Evolutionary conservation across 805 yeast genomes (phyloP).

Genomic region (Candida chauliodis): DNA sequence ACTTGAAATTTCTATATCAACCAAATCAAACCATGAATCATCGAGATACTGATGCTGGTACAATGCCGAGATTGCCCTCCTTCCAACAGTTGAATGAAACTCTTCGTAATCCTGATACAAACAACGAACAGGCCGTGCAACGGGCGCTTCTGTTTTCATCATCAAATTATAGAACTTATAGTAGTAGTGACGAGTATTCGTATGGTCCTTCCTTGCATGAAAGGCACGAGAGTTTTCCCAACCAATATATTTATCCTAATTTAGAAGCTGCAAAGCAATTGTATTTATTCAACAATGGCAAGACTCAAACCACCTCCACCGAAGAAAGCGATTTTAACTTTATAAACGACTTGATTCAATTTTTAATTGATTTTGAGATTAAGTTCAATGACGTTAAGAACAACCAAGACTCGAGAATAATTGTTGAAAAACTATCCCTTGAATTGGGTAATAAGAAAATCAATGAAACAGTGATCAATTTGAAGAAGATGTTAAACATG

Average conservation of each 20-base stretch:
- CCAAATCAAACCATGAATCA: background rate
- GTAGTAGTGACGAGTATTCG: slow-evolving; percentile 6
- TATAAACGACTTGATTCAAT: slow-evolving; percentile 8
- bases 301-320: background rate
- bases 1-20: background rate
- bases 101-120: slow-evolving; percentile 6
- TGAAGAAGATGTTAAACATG: slow-evolving; percentile 5
- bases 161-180: background rate
- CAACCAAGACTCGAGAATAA: background rate
- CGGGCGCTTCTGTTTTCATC: background rate
- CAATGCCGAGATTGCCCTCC: slow-evolving; percentile 10
- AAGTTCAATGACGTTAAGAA: slow-evolving; percentile 5
- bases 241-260: slow-evolving; percentile 7
- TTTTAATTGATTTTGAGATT: slow-evolving; percentile 8
- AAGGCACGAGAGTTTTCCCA: slow-evolving; percentile 8
- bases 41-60: background rate
- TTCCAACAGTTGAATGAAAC: slow-evolving; percentile 11
- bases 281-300: background rate
- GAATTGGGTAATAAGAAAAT: slow-evolving; percentile 7
- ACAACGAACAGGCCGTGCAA: background rate
- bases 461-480: slow-evolving; percentile 5
- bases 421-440: slow-evolving; percentile 1
- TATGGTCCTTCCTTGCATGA: slow-evolving; percentile 5
- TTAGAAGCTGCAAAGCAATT: slow-evolving; percentile 6
- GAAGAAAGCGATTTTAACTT: slow-evolving; percentile 4